Evolutionary conservation across 306 rosid species (phyloP), one percentile per base, ranked within the genome.

Genomic region (Delonix regia): DNA sequence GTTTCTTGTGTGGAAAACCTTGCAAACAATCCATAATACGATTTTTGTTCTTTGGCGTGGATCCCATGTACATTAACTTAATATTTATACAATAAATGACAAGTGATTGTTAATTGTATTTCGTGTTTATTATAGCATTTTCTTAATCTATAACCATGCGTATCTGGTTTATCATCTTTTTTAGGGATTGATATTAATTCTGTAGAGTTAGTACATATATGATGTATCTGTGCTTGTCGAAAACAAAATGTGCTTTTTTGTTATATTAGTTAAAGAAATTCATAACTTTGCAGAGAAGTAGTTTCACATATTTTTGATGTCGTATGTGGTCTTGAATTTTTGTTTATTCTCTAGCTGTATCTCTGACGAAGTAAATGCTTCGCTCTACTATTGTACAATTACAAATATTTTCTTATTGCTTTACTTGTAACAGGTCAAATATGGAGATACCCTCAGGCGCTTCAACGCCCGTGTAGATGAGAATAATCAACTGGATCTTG

Each of bases 381-480:
- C 3, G 55, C 52, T 69, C 21, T 71, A 19, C 66, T 28, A 38
- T 48, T 28, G 22, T 65, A 59, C 25, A 57, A 57, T 57, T 15
- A 13, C 36, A 39, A 19, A 22, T 51, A 7, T 42, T 70, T 66
- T 41, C n/a, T 39, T 60, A n/a, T 64, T 42, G 39, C 71, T 33
- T 44, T 42, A 28, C 62, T 81, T 81, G 27, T 66, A 63, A 19
- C 82, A 96, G 98, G 97, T 85, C 34, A 88, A 89, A 45, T 81
- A 85, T 87, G 96, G 85, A 62, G 90, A 91, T 51, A 84, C 84
- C 16, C 93, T 96, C 39, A 81, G 98, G 88, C 99, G 99, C 39
- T 91, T 96, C 76, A 88, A 52, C 82, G 98, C 85, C n/a, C 42
- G 24, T 18, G 76, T 89, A 22, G 71, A 79, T 53, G 89, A 85